A percentile compares a stretch with the other conserved stretches of the same genome.
Evolutionary conservation across 1,284 basidiomycete genomes (phyloP).

Genomic region (Mycosarcoma mackinlayi): DNA sequence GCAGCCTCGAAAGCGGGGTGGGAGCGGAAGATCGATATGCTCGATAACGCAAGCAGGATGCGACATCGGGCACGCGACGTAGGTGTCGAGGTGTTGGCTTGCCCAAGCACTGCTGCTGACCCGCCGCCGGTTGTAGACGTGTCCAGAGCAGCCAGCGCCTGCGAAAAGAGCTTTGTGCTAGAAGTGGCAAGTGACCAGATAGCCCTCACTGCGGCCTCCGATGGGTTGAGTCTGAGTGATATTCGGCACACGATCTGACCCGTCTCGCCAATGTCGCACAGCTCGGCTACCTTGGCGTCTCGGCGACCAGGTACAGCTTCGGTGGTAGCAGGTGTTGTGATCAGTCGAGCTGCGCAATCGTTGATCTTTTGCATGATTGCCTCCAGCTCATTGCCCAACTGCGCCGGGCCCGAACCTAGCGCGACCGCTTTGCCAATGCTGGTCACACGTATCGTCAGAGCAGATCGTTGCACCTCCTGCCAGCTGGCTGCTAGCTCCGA

Average conservation of each 20-base stretch:
- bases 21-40: constrained; percentile 42
- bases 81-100: constrained; percentile 48
- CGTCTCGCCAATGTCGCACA: constrained; percentile 49
- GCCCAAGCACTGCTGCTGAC: constrained; percentile 41
- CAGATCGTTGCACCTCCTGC: constrained; percentile 27
- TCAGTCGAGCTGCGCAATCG: constrained; percentile 19
- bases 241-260: constrained; percentile 28
- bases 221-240: constrained; percentile 21
- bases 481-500: constrained; percentile 21
- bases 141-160: constrained; percentile 45
- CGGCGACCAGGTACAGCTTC: background rate
- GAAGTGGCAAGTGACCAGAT: constrained; percentile 40
- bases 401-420: constrained; percentile 5
- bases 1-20: constrained; percentile 30
- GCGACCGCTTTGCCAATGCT: constrained; percentile 18
- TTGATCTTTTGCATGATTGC: constrained; percentile 19
- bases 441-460: constrained; percentile 14
- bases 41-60: constrained; percentile 37
- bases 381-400: constrained; percentile 18
- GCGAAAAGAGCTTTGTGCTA: constrained; percentile 41
- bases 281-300: constrained; percentile 19
- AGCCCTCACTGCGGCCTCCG: constrained; percentile 8
- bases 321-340: constrained; percentile 6
- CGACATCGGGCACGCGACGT: constrained; percentile 44
- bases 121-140: constrained; percentile 28